Percentiles rank a stretch among this genome's conserved stretches.
phyloP scores from a whole-genome alignment of 1,284 basidiomycete species.

The Trametes hirsuta region DNA sequence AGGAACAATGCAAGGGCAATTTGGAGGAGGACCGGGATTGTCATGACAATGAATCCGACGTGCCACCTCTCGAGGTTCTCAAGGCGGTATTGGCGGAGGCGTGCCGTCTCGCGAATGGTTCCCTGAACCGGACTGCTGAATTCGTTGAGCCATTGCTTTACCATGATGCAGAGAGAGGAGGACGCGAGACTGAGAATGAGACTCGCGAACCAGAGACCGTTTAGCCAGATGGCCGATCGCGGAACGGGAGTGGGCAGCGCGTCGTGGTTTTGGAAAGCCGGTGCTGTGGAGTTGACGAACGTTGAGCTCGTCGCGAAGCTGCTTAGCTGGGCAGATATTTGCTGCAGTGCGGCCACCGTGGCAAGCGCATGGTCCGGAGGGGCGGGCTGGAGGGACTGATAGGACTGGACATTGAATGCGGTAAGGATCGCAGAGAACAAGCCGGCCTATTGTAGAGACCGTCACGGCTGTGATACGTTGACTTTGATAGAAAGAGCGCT shows the following conservation, averaged over 20 bases:
- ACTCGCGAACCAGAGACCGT: constrained; percentile 1
- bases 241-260: neutral
- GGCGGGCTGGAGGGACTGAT: neutral
- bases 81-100: constrained; percentile 25
- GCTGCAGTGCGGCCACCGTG: neutral
- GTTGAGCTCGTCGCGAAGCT: neutral
- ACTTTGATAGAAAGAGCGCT: no score
- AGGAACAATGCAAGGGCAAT: constrained; percentile 29
- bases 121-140: neutral
- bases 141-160: constrained; percentile 15
- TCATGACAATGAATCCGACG: constrained; percentile 22
- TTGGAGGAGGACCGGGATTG: constrained; percentile 29
- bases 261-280: no score
- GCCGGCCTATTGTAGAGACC: neutral
- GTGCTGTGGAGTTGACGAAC: neutral
- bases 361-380: neutral
- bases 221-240: neutral
- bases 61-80: constrained; percentile 24
- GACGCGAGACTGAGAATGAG: constrained; percentile 15
- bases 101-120: neutral
- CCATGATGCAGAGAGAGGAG: constrained; percentile 13
- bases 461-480: no score
- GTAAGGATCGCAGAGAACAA: constrained; percentile 4
- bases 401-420: constrained; percentile 5
- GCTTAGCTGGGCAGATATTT: neutral